Base-by-base conservation (phyloP, 1,139 yeast genomes). In the Yamadazyma jaroonii region DNA sequence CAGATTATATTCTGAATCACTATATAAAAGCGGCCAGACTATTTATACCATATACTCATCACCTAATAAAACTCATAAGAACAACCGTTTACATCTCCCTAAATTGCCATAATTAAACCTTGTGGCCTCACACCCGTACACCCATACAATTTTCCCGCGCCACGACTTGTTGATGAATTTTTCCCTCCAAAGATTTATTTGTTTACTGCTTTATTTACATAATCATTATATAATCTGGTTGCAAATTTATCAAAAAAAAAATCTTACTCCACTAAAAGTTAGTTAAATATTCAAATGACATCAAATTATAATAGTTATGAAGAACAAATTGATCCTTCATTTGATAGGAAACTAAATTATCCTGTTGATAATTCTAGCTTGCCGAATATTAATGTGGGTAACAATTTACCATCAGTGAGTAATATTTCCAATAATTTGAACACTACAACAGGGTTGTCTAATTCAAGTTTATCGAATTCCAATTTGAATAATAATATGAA, bases 281-380 rank as follows among this genome's bases (percentile, higher is more conserved):
- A n/a, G n/a, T n/a, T n/a, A n/a, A n/a, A 29, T 8, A 29, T n/a
- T n/a, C n/a, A 15, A 9, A 37, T 33, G 35, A 43, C 39, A 38
- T 17, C 14, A 25, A 36, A 38, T 30, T 38, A 29, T 36, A 33
- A 34, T 20, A 26, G 26, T 25, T 39, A 37, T 31, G 55, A 46
- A 29, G 58, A 52, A 25, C 57, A 47, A 32, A 57, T 62, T 33
- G 68, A 64, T 42, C 66, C 67, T 14, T 46, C 64, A 13, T 64
- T 61, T 44, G 58, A 59, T 10, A 46, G 67, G 22, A 27, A 57
- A 28, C 56, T 52, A 35, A 54, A 48, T 28, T 61, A 52, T 34
- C 54, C 57, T 15, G 40, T 55, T 9, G 31, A n/a, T 3, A 9
- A 17, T 9, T 9, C 12, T 11, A 11, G 14, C 13, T 9, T 29